phyloP scores from a whole-genome alignment of 2,329 filamentous ascomycete species.

The Alternaria alternata region DNA sequence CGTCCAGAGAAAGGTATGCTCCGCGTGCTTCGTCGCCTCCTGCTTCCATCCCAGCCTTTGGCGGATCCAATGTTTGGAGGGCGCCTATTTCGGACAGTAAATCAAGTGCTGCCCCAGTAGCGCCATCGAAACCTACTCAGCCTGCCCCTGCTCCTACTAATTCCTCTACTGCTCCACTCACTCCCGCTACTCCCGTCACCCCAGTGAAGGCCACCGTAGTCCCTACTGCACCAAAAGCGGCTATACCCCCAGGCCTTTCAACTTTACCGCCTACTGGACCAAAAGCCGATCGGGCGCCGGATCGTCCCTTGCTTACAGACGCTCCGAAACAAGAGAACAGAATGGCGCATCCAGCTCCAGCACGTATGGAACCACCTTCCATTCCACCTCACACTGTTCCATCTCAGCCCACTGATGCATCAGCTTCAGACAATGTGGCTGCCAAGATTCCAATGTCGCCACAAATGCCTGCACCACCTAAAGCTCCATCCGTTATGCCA shows the following conservation, averaged over 20 bases:
- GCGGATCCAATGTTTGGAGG: conserved; percentile 56
- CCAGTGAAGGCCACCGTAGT: conserved; percentile 28
- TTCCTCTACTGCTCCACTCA: conserved; percentile 22
- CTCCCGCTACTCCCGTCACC: conserved; percentile 25
- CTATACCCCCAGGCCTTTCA: conserved; percentile 48
- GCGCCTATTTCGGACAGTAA: conserved; percentile 50
- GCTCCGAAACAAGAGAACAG: conserved; percentile 30
- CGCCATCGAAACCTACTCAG: conserved; percentile 40
- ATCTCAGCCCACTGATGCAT: conserved; percentile 11
- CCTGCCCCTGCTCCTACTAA: conserved; percentile 32
- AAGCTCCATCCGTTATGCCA: conserved; percentile 1
- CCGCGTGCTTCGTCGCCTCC: conserved; percentile 61
- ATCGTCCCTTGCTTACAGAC: conserved; percentile 35
- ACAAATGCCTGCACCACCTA: conserved; percentile 18
- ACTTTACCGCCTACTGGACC: conserved; percentile 52
- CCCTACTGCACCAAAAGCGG: conserved; percentile 42
- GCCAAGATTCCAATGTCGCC: conserved; percentile 21
- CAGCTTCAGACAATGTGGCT: conserved; percentile 22
- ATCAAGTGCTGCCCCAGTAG: conserved; percentile 28
- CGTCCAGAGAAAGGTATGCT: conserved; percentile 56
- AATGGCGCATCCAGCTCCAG: conserved; percentile 21
- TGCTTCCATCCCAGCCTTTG: conserved; percentile 65
- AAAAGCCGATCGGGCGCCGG: conserved; percentile 47
- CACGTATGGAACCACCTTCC: conserved; percentile 34
- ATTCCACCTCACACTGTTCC: conserved; percentile 26